Percentiles rank a stretch among this genome's conserved stretches.
These are phyloP conservation scores for Verticillium zaregamsianum DNA, from an alignment of 2,329 filamentous ascomycete species.

Conservation along the genomic window DNA sequence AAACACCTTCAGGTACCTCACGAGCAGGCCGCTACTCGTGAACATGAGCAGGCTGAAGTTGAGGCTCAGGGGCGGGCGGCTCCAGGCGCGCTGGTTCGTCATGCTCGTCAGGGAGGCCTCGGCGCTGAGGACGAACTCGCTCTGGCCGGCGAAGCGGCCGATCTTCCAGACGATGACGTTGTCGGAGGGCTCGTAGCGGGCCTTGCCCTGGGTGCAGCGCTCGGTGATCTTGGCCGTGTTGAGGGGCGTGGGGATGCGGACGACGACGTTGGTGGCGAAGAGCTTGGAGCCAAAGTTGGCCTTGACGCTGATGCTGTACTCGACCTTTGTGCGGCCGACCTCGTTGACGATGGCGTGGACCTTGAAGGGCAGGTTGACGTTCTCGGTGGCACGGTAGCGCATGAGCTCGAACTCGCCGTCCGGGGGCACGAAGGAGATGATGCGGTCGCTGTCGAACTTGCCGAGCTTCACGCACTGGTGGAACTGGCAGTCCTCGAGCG, in stretches of 20 bases:
- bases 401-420: constrained; percentile 98
- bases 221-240: constrained; percentile 95
- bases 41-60: constrained; percentile 97
- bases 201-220: constrained; percentile 90
- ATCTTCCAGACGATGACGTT: constrained; percentile 99
- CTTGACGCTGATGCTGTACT: constrained; percentile 96
- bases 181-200: constrained; percentile 96
- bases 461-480: constrained; percentile 98
- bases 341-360: constrained; percentile 98
- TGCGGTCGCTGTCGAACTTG: constrained; percentile 93
- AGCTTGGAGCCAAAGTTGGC: constrained; percentile 96
- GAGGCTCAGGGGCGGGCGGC: constrained; percentile 83
- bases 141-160: constrained; percentile 95
- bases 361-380: constrained; percentile 98
- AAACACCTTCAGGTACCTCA: constrained; percentile 96
- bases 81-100: constrained; percentile 98
- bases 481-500: constrained; percentile 96
- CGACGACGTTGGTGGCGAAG: constrained; percentile 93
- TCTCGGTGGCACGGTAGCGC: constrained; percentile 96
- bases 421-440: constrained; percentile 94
- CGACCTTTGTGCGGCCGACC: constrained; percentile 92
- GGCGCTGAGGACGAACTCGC: constrained; percentile 89
- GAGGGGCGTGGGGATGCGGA: constrained; percentile 90
- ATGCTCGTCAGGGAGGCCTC: constrained; percentile 92
- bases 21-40: constrained; percentile 86